These are phyloP conservation scores for Irpex rosettiformis DNA, from an alignment of 1,284 basidiomycete species.

Conservation along the genomic window DNA sequence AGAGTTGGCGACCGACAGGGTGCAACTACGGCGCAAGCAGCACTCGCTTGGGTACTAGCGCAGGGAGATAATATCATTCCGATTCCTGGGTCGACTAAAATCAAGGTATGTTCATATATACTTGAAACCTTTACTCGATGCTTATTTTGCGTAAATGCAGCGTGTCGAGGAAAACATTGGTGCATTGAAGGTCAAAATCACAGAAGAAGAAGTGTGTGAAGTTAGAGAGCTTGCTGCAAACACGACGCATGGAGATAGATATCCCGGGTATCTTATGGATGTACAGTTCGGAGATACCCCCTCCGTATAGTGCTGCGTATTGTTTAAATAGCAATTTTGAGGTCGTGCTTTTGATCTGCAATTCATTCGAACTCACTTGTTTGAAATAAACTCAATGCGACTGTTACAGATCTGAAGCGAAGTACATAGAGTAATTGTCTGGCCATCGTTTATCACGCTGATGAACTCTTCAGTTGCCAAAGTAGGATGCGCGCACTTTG, in stretches of 20 bases:
- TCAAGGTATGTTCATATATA: slow-evolving; percentile 14
- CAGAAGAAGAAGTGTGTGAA: slow-evolving; percentile 22
- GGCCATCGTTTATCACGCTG: too few relatives aligned
- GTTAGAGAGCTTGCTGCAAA: slow-evolving; percentile 12
- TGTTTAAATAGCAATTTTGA: too few relatives aligned
- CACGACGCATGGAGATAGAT: neutral
- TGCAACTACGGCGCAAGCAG: slow-evolving; percentile 38
- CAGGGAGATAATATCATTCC: slow-evolving; percentile 36
- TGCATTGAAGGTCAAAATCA: slow-evolving; percentile 24
- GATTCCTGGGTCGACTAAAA: slow-evolving; percentile 34
- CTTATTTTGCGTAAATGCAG: neutral
- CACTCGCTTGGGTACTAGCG: slow-evolving; percentile 42
- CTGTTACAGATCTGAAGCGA: too few relatives aligned
- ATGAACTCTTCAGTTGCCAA: neutral
- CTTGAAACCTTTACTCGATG: neutral
- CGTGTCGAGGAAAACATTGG: slow-evolving; percentile 23
- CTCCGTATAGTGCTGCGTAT: neutral
- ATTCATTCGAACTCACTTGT: too few relatives aligned
- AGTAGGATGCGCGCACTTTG: neutral
- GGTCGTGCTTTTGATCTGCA: too few relatives aligned
- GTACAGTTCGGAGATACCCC: neutral
- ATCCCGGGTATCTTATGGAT: neutral
- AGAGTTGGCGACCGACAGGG: slow-evolving; percentile 30
- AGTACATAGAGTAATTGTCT: too few relatives aligned
- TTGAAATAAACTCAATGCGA: too few relatives aligned